Conservation (phyloP, 495 filamentous ascomycete genomes). For the Tuber brumale region DNA sequence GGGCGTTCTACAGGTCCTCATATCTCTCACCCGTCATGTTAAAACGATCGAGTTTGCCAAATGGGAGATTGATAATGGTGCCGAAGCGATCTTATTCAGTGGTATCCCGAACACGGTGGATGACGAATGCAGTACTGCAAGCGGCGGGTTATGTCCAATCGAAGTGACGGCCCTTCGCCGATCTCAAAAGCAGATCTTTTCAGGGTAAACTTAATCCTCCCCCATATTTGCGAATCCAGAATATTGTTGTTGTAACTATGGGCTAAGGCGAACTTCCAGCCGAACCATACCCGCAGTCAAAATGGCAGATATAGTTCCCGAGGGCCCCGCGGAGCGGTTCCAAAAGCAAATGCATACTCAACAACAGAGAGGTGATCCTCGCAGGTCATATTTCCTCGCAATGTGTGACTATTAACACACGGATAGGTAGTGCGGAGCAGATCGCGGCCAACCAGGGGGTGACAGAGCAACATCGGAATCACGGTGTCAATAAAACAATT, state of each 20-base stretch:
- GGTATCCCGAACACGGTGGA: background rate
- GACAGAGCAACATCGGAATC: background rate
- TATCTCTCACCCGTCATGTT: background rate
- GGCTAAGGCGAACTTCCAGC: background rate
- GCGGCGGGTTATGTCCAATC: background rate
- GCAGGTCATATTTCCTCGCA: no score
- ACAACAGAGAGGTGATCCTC: no score
- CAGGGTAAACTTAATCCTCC: background rate
- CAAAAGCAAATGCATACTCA: no score
- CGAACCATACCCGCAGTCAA: background rate
- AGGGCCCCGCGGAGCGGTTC: no score
- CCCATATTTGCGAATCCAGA: background rate
- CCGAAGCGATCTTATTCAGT: background rate
- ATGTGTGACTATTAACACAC: no score
- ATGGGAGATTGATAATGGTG: background rate
- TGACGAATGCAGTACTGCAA: background rate
- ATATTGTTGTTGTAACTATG: background rate
- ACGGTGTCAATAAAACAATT: background rate
- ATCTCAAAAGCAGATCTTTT: background rate
- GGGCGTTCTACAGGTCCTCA: background rate
- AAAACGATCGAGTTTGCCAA: background rate
- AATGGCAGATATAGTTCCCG: no score
- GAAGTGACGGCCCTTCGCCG: background rate
- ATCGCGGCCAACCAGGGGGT: no score
- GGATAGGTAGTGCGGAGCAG: no score